Conservation (phyloP, 805 yeast genomes). For the Starmerella asiatica region DNA sequence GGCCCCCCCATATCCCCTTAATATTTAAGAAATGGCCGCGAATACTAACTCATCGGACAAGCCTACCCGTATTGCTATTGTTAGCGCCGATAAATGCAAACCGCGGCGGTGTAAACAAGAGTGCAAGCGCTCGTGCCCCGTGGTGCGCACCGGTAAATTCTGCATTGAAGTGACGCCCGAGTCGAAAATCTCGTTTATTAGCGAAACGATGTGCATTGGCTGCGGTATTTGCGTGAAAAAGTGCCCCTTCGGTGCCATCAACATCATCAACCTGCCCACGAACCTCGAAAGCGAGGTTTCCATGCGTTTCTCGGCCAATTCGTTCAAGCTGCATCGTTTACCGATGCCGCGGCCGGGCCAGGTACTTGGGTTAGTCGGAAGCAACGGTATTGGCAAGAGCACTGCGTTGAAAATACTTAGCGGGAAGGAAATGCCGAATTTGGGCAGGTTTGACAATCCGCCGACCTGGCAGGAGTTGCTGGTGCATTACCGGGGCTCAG, state of each 20-base stretch:
- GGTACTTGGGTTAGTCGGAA: conserved; percentile 93
- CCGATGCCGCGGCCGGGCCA: conserved; percentile 99
- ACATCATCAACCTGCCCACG: conserved; percentile 90
- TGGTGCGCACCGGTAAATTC: conserved; percentile 90
- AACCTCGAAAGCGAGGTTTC: conserved; percentile 85
- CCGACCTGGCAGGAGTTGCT: conserved; percentile 96
- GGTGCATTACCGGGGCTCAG: conserved; percentile 88
- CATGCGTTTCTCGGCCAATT: conserved; percentile 94
- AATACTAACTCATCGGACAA: conserved; percentile 10
- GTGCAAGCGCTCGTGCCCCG: conserved; percentile 94
- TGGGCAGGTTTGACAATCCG: conserved; percentile 88
- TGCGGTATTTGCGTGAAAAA: conserved; percentile 99
- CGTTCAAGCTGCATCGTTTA: conserved; percentile 90
- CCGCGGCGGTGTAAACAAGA: conserved; percentile 98
- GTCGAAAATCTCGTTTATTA: conserved; percentile 84
- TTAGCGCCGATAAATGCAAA: conserved; percentile 85
- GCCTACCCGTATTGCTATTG: conserved; percentile 72
- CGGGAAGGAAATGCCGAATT: conserved; percentile 93
- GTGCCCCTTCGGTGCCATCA: conserved; percentile 96
- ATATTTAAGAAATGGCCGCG: neutral
- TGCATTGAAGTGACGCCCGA: conserved; percentile 93
- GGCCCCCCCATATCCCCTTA: neutral
- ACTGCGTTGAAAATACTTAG: conserved; percentile 94
- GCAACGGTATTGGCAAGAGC: conserved; percentile 98
- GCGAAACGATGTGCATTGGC: conserved; percentile 89